Percentiles rank a stretch among this genome's conserved stretches.
Evolutionary conservation across 176 grass and related monocot species (phyloP).

Genomic region (Juncus effusus): DNA sequence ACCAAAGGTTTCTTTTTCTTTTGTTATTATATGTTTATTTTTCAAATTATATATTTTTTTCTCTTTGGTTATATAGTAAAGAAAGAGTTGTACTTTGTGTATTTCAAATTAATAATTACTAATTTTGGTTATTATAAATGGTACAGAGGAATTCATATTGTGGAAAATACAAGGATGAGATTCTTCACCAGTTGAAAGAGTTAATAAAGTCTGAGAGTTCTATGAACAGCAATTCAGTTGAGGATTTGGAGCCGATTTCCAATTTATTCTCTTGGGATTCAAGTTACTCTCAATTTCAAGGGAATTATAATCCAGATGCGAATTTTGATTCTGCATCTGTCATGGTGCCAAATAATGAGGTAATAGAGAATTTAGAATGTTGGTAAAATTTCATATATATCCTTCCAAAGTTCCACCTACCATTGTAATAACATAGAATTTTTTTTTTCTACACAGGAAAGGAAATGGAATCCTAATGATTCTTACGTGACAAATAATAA

Average conservation of each 20-base stretch:
- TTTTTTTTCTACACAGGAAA: constrained; percentile 9
- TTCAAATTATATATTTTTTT: background rate
- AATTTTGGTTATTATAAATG: background rate
- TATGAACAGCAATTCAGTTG: background rate
- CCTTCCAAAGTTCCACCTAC: no score
- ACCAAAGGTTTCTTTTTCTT: constrained; percentile 38
- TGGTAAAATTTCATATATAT: no score
- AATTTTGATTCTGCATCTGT: constrained; percentile 33
- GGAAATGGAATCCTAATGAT: constrained; percentile 23
- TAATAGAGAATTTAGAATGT: constrained; percentile 19
- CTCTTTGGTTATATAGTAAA: background rate
- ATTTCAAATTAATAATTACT: background rate
- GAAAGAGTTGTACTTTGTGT: no score
- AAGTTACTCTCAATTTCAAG: constrained; percentile 29
- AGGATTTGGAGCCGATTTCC: constrained; percentile 25
- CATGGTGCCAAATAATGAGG: constrained; percentile 33
- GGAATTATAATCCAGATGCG: constrained; percentile 23
- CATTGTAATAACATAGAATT: no score
- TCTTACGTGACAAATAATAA: constrained; percentile 18
- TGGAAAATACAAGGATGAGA: constrained; percentile 38
- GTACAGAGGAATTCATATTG: constrained; percentile 35
- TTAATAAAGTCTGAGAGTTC: constrained; percentile 44
- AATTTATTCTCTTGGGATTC: constrained; percentile 36
- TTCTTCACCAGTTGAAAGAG: constrained; percentile 51
- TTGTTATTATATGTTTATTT: background rate